These are phyloP conservation scores for Hygrocybe coccinea DNA, from an alignment of 768 basidiomycete genomes.

Conservation along the genomic window DNA sequence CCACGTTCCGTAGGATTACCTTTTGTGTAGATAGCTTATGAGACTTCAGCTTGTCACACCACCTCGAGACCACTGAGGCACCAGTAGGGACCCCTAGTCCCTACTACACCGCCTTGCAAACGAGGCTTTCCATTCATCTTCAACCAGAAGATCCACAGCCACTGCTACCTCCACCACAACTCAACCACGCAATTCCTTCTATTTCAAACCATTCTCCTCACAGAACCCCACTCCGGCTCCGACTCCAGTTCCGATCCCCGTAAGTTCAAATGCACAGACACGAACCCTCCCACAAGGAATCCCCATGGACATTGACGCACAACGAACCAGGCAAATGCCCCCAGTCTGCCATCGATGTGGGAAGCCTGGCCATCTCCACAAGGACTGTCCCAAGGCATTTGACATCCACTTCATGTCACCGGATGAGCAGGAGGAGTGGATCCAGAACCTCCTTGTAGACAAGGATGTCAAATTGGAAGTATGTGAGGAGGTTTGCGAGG, in stretches of 20 bases:
- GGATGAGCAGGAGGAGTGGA: neutral
- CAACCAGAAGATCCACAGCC: too few relatives aligned
- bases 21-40: too few relatives aligned
- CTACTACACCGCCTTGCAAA: too few relatives aligned
- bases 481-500: neutral
- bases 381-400: constrained; percentile 3
- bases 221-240: neutral
- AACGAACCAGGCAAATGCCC: neutral
- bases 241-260: neutral
- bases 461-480: neutral
- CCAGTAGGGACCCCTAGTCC: too few relatives aligned
- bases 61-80: too few relatives aligned
- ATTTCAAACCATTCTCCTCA: neutral
- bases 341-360: neutral
- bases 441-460: neutral
- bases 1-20: too few relatives aligned
- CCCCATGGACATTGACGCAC: neutral
- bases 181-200: neutral
- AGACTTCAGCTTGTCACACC: too few relatives aligned
- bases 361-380: neutral
- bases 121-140: too few relatives aligned
- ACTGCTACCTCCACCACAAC: neutral
- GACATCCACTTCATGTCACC: neutral
- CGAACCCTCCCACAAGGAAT: neutral
- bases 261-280: neutral